Percentiles rank a stretch among this genome's conserved stretches.
Conservation (phyloP, 192 early-diverging fungal species). For the Podila epicladia region DNA sequence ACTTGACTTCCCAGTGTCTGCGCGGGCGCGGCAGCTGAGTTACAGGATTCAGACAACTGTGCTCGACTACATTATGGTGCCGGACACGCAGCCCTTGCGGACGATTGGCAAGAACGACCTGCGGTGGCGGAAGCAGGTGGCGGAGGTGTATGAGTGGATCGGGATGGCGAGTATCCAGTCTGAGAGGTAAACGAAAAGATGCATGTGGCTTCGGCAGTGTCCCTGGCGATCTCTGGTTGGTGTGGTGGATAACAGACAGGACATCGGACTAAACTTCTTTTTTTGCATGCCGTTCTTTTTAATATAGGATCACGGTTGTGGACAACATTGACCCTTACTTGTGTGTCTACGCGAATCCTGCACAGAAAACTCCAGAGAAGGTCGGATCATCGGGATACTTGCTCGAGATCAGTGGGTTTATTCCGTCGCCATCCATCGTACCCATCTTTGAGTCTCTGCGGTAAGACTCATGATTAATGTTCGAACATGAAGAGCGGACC, state of each 20-base stretch:
- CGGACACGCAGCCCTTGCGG: constrained; percentile 42
- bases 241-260: too few relatives aligned
- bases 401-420: constrained; percentile 48
- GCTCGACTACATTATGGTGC: constrained; percentile 30
- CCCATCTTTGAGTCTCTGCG: constrained; percentile 30
- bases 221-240: too few relatives aligned
- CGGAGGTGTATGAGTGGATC: constrained; percentile 56
- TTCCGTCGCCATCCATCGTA: constrained; percentile 31
- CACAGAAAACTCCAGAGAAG: constrained; percentile 8
- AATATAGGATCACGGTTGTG: constrained; percentile 36
- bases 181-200: constrained; percentile 28
- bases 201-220: neutral
- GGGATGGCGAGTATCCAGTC: constrained; percentile 50
- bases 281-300: neutral
- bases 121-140: constrained; percentile 36
- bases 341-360: constrained; percentile 44
- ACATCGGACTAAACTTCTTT: neutral
- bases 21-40: constrained; percentile 12
- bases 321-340: constrained; percentile 53
- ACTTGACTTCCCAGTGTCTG: constrained; percentile 40
- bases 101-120: constrained; percentile 39
- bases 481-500: neutral
- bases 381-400: constrained; percentile 24
- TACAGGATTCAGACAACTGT: constrained; percentile 12
- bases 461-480: constrained; percentile 6